Conservation (phyloP, 2,329 filamentous ascomycete species). For the Talaromyces sp. region DNA sequence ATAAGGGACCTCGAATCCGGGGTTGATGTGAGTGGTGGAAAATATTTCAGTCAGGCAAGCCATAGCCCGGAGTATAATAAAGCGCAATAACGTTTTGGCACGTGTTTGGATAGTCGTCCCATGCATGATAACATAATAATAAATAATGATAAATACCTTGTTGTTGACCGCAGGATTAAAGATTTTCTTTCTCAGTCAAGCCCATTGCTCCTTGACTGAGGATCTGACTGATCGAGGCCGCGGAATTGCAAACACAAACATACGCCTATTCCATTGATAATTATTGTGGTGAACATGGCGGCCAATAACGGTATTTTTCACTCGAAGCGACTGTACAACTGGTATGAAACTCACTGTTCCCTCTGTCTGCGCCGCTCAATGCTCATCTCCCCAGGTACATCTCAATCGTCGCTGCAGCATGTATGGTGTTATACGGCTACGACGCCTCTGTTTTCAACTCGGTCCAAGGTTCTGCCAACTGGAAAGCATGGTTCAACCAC, state of each 20-base stretch:
- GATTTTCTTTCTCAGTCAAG: neutral
- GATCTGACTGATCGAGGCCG: neutral
- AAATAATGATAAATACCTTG: neutral
- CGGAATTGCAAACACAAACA: neutral
- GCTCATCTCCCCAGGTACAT: slow-evolving; percentile 53
- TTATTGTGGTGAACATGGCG: neutral
- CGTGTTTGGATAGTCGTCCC: neutral
- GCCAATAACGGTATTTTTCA: neutral
- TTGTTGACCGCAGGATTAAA: neutral
- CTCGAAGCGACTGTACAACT: slow-evolving; percentile 17
- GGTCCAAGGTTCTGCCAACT: slow-evolving; percentile 66
- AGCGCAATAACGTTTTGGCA: neutral
- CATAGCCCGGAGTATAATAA: neutral
- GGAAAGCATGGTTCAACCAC: slow-evolving; percentile 62
- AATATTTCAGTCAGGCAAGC: neutral
- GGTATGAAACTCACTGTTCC: neutral
- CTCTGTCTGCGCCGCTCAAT: neutral
- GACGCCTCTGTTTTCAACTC: slow-evolving; percentile 74
- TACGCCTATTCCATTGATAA: neutral
- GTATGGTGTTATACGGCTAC: slow-evolving; percentile 74
- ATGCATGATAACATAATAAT: neutral
- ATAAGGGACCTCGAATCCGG: neutral
- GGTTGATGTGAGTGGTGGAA: slow-evolving; percentile 11
- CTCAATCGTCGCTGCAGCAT: slow-evolving; percentile 67
- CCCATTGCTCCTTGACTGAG: neutral